Percentiles rank a stretch among this genome's conserved stretches.
Conservation (phyloP, 2,329 filamentous ascomycete genomes). For the Mycosphaerella sp. region DNA sequence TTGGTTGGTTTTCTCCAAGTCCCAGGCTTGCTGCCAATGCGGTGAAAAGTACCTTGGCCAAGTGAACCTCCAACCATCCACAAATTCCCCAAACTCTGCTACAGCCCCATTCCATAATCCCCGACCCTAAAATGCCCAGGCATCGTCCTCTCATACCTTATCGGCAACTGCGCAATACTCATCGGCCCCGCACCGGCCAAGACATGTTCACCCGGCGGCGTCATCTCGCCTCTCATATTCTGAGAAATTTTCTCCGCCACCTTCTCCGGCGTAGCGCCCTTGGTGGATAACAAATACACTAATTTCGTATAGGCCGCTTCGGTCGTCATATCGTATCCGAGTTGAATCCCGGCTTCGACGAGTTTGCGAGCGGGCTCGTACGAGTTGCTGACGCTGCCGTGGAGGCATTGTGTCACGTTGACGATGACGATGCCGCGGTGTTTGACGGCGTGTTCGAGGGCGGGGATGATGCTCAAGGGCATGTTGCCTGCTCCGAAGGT, state of each 20-base stretch:
- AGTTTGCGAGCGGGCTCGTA: conserved; percentile 52
- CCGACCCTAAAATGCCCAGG: conserved; percentile 9
- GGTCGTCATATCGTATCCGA: conserved; percentile 80
- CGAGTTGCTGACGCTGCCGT: conserved; percentile 35
- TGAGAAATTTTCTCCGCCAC: conserved; percentile 65
- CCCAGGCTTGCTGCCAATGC: too few relatives aligned
- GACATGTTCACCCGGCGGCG: conserved; percentile 31
- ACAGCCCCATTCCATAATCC: conserved; percentile 1
- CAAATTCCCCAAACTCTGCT: not conserved
- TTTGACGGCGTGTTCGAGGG: conserved; percentile 58
- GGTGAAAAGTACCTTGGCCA: too few relatives aligned
- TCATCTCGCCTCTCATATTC: conserved; percentile 78
- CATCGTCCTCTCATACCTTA: conserved; percentile 23
- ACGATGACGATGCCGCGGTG: conserved; percentile 72
- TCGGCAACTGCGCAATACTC: conserved; percentile 22
- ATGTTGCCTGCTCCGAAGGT: conserved; percentile 93
- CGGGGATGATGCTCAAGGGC: conserved; percentile 72
- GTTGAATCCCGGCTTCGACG: conserved; percentile 79
- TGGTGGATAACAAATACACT: conserved; percentile 63
- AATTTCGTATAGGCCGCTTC: conserved; percentile 90
- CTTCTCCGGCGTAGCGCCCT: conserved; percentile 52
- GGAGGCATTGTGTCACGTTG: conserved; percentile 77
- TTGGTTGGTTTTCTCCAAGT: too few relatives aligned
- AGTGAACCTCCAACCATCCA: not conserved
- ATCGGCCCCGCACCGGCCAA: conserved; percentile 15